Conservation (phyloP, 2,329 filamentous ascomycete species). For the Catunica adiposa region DNA sequence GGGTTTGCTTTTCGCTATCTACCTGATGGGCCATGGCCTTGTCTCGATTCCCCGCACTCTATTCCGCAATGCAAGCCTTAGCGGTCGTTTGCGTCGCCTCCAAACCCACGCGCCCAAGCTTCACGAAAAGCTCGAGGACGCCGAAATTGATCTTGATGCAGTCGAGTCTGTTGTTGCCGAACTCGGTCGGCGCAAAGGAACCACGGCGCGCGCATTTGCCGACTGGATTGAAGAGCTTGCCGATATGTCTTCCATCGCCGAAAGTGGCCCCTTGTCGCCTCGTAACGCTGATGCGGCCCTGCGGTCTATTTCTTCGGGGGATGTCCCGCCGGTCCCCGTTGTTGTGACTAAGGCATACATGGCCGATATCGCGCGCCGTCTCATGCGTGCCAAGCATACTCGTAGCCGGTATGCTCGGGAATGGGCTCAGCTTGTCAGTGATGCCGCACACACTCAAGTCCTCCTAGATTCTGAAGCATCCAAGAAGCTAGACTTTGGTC, state of each 20-base stretch:
- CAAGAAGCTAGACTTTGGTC: slow-evolving; percentile 61
- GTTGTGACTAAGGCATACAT: slow-evolving; percentile 89
- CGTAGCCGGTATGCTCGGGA: slow-evolving; percentile 69
- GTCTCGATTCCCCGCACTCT: slow-evolving; percentile 76
- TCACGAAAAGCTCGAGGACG: slow-evolving; percentile 77
- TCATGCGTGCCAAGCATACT: slow-evolving; percentile 68
- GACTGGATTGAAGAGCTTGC: slow-evolving; percentile 95
- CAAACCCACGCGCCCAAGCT: slow-evolving; percentile 65
- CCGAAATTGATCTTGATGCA: slow-evolving; percentile 61
- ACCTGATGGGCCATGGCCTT: slow-evolving; percentile 92
- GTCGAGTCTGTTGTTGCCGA: slow-evolving; percentile 68
- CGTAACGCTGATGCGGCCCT: slow-evolving; percentile 23
- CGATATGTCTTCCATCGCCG: slow-evolving; percentile 56
- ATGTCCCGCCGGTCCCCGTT: slow-evolving; percentile 43
- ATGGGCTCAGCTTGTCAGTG: slow-evolving; percentile 64
- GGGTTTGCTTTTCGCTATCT: slow-evolving; percentile 82
- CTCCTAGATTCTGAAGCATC: slow-evolving; percentile 73
- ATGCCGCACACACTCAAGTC: slow-evolving; percentile 58
- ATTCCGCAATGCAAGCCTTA: slow-evolving; percentile 63
- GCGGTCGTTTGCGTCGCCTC: slow-evolving; percentile 54
- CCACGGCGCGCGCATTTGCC: slow-evolving; percentile 55
- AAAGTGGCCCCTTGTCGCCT: slow-evolving; percentile 31
- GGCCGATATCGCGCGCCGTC: slow-evolving; percentile 68
- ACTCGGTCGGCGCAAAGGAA: slow-evolving; percentile 59
- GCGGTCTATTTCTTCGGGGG: slow-evolving; percentile 24